Conservation (phyloP, 1,139 yeast species). For the Hyphopichia buzzinii region DNA sequence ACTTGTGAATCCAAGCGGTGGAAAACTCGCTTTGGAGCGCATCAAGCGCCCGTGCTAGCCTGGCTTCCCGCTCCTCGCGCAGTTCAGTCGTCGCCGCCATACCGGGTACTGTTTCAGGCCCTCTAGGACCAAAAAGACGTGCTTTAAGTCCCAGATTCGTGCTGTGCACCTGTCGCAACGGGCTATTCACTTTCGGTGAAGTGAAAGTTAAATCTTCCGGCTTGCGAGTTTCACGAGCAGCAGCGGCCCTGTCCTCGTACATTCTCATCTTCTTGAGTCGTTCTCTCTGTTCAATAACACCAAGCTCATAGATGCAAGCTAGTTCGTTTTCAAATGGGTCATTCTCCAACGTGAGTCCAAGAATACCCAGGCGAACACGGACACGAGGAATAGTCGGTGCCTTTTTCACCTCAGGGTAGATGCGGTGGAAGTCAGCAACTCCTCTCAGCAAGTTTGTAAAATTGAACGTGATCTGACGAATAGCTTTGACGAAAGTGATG, state of each 20-base stretch:
- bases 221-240: slow-evolving; percentile 19
- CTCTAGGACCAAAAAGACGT: background rate
- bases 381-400: slow-evolving; percentile 33
- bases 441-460: slow-evolving; percentile 41
- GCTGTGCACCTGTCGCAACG: slow-evolving; percentile 8
- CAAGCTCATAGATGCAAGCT: slow-evolving; percentile 37
- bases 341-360: slow-evolving; percentile 39
- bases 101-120: background rate
- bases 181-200: slow-evolving; percentile 9
- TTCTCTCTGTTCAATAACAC: slow-evolving; percentile 34
- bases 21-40: slow-evolving; percentile 50
- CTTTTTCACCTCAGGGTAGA: slow-evolving; percentile 31
- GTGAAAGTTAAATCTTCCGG: slow-evolving; percentile 16
- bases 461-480: slow-evolving; percentile 53
- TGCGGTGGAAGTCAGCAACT: slow-evolving; percentile 33
- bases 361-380: slow-evolving; percentile 26
- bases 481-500: slow-evolving; percentile 59
- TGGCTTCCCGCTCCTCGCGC: background rate
- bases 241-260: slow-evolving; percentile 31
- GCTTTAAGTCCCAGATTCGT: background rate
- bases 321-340: slow-evolving; percentile 47
- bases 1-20: slow-evolving; percentile 64
- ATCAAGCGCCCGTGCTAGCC: slow-evolving; percentile 25
- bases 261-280: slow-evolving; percentile 27
- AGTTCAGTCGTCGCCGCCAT: background rate